Base-by-base conservation (phyloP, 2,329 filamentous ascomycete species). In the Hypocrella siamensis region DNA sequence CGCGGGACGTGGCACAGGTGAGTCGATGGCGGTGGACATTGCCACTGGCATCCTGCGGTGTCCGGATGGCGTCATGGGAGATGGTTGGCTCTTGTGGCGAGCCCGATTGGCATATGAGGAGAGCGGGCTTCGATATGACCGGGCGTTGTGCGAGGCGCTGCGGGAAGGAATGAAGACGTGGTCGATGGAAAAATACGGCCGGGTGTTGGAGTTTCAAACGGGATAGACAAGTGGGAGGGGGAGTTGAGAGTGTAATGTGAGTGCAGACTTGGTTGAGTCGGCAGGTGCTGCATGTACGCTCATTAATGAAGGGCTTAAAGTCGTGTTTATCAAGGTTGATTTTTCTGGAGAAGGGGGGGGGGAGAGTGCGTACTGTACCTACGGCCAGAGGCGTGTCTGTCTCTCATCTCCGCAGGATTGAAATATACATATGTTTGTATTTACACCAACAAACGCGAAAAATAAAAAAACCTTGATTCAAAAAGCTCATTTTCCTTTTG, bases 21-120 rank as follows among this genome's bases (percentile, higher is more conserved):
- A 48, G 17, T 42, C 47, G 34, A 46, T 50, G 26, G 34, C 65
- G 8, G 46, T 63, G 2, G 56, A 63, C 29, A 34, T 67, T 3
- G 54, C 61, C 1, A 52, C 54, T 2, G 62, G 62, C 2, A 43
- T 66, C 3, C 35, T 67, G 33, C 47, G 60, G 33, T 59, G 59
- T 4, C 56, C 57, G 0, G 60, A 60, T 34, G 61, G 61, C 1
- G 40, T 49, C 3, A 49, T 57, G 46, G 60, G 60, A 0, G 53
- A 61, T 38, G 46, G 52, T 6, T 66, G 63, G 63, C 36, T 67
- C 14, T 56, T 52, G 2, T 67, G 63, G 63, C 46, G 58, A 31
- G 52, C 57, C 15, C 46, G 48, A 34, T 19, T 57, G 8, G 51
- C 46, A 2, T 56, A 46, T 42, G 32, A 38, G 6, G 46, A 51